Percentiles rank a stretch among this genome's conserved stretches.
Evolutionary conservation across 2,329 filamentous ascomycete genomes (phyloP).

Genomic region (Dothiorella sarmentorum): DNA sequence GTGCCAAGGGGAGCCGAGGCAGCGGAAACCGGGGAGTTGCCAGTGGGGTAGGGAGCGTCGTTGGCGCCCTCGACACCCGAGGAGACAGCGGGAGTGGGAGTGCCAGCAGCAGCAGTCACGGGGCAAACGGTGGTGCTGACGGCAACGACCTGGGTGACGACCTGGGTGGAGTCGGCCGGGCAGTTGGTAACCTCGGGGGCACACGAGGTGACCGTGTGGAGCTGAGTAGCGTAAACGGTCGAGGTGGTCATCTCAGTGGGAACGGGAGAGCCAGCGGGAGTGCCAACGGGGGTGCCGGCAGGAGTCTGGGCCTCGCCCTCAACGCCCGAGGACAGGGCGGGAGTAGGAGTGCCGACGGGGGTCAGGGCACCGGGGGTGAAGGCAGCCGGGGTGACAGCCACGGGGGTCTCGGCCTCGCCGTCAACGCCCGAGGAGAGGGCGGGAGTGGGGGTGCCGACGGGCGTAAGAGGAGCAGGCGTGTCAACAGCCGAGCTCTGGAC

Average conservation of each 20-base stretch:
- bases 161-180: slow-evolving; percentile 19
- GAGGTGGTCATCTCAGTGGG: slow-evolving; percentile 13
- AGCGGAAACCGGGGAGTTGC: slow-evolving; percentile 15
- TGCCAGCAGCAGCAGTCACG: slow-evolving; percentile 26
- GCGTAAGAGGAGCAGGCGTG: neutral
- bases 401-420: neutral
- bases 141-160: slow-evolving; percentile 24
- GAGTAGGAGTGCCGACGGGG: no score
- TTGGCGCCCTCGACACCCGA: slow-evolving; percentile 12
- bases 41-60: slow-evolving; percentile 12
- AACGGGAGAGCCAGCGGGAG: no score
- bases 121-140: slow-evolving; percentile 43
- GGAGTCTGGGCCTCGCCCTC: no score
- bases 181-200: slow-evolving; percentile 19
- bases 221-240: slow-evolving; percentile 19
- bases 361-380: no score
- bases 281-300: slow-evolving; percentile 11
- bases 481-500: no score
- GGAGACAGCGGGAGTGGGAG: neutral
- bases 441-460: no score
- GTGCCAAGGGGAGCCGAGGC: slow-evolving; percentile 23
- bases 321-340: no score
- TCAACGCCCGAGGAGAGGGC: slow-evolving; percentile 28
- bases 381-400: no score
- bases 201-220: slow-evolving; percentile 17